Conservation (phyloP, 2,329 filamentous ascomycete genomes). For the Tolypocladium tropicale region DNA sequence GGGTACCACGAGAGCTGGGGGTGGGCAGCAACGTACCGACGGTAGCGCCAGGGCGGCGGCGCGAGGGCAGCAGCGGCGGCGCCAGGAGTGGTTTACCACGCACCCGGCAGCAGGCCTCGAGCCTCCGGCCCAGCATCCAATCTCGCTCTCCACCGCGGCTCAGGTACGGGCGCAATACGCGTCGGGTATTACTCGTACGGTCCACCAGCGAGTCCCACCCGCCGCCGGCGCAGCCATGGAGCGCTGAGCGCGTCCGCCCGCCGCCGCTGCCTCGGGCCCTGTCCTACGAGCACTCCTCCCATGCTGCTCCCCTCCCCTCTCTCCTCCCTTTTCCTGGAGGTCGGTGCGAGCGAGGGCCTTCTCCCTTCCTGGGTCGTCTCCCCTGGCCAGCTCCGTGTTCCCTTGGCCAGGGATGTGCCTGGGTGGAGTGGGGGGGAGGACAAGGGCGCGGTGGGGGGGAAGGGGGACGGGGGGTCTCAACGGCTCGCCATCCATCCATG, state of each 20-base stretch:
- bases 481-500: constrained; percentile 1
- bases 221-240: background rate
- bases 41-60: background rate
- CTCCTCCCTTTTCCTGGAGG: background rate
- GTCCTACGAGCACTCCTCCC: no score
- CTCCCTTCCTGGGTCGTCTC: background rate
- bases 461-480: constrained; percentile 1
- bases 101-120: background rate
- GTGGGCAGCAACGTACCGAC: background rate
- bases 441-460: background rate
- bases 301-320: no score
- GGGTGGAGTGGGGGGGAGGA: background rate
- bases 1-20: background rate
- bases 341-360: background rate
- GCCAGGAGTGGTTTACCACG: background rate
- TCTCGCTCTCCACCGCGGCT: background rate
- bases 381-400: background rate
- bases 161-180: background rate
- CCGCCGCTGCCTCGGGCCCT: no score
- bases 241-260: background rate
- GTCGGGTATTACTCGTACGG: background rate
- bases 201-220: background rate
- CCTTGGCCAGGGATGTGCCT: constrained; percentile 1
- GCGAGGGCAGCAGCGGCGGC: background rate
- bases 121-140: background rate